These are phyloP conservation scores for Corymbia citriodora DNA, from an alignment of 441 rosid species.

Conservation along the genomic window DNA sequence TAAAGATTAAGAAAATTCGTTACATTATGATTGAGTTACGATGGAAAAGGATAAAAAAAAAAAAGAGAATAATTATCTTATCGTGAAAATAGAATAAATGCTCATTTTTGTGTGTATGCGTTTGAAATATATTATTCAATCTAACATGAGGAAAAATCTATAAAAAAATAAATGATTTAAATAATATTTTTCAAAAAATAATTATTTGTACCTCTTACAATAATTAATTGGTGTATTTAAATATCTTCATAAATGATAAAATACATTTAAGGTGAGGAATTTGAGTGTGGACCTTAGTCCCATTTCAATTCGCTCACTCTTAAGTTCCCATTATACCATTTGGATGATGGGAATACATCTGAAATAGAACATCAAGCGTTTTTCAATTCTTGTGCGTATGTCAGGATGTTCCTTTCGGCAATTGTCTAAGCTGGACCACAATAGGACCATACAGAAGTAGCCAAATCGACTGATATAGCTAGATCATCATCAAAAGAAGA, in stretches of 20 bases:
- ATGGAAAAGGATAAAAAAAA: background rate
- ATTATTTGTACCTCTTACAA: fast-evolving
- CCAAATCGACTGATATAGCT: no score
- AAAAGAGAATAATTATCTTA: background rate
- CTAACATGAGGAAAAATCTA: background rate
- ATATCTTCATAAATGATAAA: no score
- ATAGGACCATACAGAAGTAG: no score
- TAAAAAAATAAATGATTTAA: no score
- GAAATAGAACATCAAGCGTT: background rate
- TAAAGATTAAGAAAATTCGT: background rate
- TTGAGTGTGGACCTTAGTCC: background rate
- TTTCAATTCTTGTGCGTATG: no score
- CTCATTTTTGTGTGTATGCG: fast-evolving
- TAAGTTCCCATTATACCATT: background rate
- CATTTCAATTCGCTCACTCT: background rate
- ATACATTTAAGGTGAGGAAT: background rate
- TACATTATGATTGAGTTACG: background rate
- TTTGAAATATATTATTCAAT: background rate
- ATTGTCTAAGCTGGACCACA: no score
- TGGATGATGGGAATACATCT: background rate
- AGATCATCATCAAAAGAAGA: no score
- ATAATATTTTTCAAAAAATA: no score
- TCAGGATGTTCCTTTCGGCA: no score
- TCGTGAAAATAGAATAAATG: background rate
- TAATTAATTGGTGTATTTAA: no score